Conservation (phyloP, 495 filamentous ascomycete species). For the Aspergillus affinis region DNA sequence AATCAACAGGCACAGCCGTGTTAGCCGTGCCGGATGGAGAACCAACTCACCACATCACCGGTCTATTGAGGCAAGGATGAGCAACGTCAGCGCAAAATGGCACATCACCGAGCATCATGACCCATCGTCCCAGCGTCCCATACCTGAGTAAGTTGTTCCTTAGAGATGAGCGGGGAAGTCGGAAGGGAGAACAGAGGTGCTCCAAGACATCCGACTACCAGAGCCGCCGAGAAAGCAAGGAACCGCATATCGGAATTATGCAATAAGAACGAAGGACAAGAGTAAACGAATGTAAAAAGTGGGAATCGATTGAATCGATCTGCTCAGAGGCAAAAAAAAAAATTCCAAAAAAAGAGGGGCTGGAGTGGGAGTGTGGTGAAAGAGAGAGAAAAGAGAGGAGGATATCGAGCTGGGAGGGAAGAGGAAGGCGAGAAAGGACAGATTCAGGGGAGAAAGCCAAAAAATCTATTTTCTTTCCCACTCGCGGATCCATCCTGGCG, state of each 20-base stretch:
- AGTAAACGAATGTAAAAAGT: neutral
- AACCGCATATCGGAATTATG: constrained; percentile 4
- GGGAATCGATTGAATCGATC: neutral
- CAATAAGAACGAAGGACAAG: neutral
- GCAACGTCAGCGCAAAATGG: neutral
- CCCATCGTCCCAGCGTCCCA: no score
- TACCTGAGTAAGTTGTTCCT: constrained; percentile 5
- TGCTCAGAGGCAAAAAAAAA: neutral
- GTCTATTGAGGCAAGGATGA: constrained; percentile 11
- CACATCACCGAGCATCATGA: neutral
- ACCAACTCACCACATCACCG: constrained; percentile 16
- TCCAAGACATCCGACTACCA: constrained; percentile 7
- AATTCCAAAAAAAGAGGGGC: constrained; percentile 1
- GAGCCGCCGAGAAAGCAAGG: neutral
- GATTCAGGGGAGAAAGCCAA: neutral
- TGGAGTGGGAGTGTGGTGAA: neutral
- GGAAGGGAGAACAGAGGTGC: neutral
- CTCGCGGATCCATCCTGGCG: neutral
- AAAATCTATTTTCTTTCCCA: neutral
- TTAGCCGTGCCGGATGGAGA: neutral
- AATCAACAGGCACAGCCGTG: neutral
- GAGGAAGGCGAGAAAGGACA: neutral
- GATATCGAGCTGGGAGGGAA: neutral
- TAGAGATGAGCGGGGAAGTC: constrained; percentile 1
- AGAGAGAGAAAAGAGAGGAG: neutral